Evolutionary conservation across 2,329 filamentous ascomycete genomes (phyloP), one percentile per base, ranked within the genome.

Genomic region (Onygenales sp.): DNA sequence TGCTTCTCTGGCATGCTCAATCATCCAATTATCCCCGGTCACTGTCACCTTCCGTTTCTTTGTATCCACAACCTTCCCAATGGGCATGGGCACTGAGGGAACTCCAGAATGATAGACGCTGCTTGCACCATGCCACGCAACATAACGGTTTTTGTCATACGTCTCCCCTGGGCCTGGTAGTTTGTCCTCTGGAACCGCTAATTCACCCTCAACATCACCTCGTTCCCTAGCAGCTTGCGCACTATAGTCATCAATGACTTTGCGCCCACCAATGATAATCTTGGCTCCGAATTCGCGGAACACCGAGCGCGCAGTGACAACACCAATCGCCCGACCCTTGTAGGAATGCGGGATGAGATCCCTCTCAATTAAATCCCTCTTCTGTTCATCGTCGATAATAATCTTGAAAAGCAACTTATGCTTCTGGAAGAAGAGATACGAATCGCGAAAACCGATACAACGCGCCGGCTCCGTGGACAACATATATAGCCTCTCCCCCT

Each of bases 81-180:
- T 84, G 34, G 83, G 83, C 54, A 85, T 76, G 2, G 89, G 88
- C n/a, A 88, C 83, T 21, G 85, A 84, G 1, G 89, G 88, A 1
- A 79, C 81, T 53, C 84, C 85, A 10, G 87, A 89, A 67, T 97
- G 90, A 67, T 98, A 98, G 27, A 98, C 93, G 40, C 88, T 85
- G 68, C 92, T 97, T 47, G 93, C 93, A 49, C 93, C 93, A 67
- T 95, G 91, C 93, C 93, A 98, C 32, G 93, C 93, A 32, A 98
- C 93, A 65, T 96, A 98, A 68, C 96, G 91, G 66, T 98, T 98
- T 73, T 92, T 90, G 77, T 98, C 96, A 77, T 98, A 98, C n/a
- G 84, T 78, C 66, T 94, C 86, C 40, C 86, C 87, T n/a, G 78
- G 75, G 7, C 80, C 79, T 31, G 90, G 81, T 42, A 91, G 79